Percentiles rank a stretch among this genome's conserved stretches.
Conservation (phyloP, 1,284 basidiomycete genomes). For the Puccinia polysora region DNA sequence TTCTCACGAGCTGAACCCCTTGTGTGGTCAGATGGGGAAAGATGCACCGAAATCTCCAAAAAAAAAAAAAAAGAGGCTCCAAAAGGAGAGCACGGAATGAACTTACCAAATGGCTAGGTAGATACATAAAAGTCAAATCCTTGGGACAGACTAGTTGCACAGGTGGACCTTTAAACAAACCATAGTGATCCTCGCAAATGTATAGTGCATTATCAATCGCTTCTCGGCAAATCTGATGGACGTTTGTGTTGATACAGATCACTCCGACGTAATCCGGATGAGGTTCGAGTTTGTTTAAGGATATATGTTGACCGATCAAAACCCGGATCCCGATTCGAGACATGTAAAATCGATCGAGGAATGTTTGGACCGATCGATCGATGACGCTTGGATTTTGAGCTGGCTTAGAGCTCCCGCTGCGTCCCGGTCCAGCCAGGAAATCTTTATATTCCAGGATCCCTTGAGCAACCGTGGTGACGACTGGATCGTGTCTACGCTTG, state of each 20-base stretch:
- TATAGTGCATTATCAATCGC: constrained; percentile 97
- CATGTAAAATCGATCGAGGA: constrained; percentile 97
- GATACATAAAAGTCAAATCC: constrained; percentile 85
- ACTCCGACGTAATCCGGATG: constrained; percentile 94
- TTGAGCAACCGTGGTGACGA: constrained; percentile 90
- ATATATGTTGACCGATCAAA: constrained; percentile 85
- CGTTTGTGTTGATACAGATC: constrained; percentile 91
- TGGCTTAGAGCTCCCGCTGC: constrained; percentile 57
- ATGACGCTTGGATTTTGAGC: constrained; percentile 58
- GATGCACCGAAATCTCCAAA: no score
- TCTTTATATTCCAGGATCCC: constrained; percentile 66
- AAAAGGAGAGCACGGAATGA: no score
- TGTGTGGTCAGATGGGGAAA: no score
- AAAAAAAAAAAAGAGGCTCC: no score
- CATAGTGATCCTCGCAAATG: constrained; percentile 95
- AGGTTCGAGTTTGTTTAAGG: constrained; percentile 79
- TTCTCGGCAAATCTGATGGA: constrained; percentile 94
- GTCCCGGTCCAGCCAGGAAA: constrained; percentile 51
- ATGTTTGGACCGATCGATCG: constrained; percentile 84
- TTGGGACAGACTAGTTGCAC: constrained; percentile 93
- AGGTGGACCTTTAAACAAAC: constrained; percentile 88
- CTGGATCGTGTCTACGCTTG: constrained; percentile 92
- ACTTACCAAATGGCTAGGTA: constrained; percentile 71
- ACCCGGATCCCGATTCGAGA: constrained; percentile 94
- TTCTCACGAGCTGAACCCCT: no score